phyloP scores from a whole-genome alignment of 1,284 basidiomycete genomes.

The Cryptococcus jaspeensis region DNA sequence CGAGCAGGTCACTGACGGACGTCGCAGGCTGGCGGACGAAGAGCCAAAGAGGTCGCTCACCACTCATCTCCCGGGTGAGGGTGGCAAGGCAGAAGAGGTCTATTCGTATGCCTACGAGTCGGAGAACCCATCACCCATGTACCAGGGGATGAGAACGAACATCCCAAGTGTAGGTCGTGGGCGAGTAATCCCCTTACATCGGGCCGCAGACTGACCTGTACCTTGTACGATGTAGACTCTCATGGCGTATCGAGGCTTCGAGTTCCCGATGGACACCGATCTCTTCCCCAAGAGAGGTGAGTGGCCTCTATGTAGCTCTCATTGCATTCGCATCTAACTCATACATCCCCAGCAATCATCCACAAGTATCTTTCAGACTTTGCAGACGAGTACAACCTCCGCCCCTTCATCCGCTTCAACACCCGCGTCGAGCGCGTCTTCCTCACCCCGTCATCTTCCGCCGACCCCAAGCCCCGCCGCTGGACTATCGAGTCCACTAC shows the following conservation, averaged over 20 bases:
- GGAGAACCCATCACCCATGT: conserved; percentile 45
- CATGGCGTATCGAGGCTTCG: conserved; percentile 30
- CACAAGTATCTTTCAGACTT: conserved; percentile 49
- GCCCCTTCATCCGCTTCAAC: conserved; percentile 42
- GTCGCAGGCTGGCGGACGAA: conserved; percentile 24
- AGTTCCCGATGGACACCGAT: conserved; percentile 21
- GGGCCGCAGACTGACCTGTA: conserved; percentile 11
- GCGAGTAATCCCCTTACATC: neutral
- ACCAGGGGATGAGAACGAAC: conserved; percentile 48
- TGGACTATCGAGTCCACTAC: conserved; percentile 33
- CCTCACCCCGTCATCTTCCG: neutral
- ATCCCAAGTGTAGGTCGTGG: conserved; percentile 39
- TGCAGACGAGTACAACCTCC: conserved; percentile 30
- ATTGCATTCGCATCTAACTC: neutral
- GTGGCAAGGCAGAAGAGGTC: conserved; percentile 9
- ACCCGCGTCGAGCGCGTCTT: conserved; percentile 46
- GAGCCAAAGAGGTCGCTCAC: conserved; percentile 14
- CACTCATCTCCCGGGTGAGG: neutral
- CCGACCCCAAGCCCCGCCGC: conserved; percentile 5
- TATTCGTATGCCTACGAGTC: conserved; percentile 24
- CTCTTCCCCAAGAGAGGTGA: conserved; percentile 30
- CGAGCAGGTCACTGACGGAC: neutral
- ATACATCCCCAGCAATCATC: conserved; percentile 1
- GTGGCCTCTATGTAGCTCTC: conserved; percentile 1
- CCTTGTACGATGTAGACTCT: conserved; percentile 23